Base-by-base conservation (phyloP, 2,329 filamentous ascomycete genomes). In the Venturia aucupariae region DNA sequence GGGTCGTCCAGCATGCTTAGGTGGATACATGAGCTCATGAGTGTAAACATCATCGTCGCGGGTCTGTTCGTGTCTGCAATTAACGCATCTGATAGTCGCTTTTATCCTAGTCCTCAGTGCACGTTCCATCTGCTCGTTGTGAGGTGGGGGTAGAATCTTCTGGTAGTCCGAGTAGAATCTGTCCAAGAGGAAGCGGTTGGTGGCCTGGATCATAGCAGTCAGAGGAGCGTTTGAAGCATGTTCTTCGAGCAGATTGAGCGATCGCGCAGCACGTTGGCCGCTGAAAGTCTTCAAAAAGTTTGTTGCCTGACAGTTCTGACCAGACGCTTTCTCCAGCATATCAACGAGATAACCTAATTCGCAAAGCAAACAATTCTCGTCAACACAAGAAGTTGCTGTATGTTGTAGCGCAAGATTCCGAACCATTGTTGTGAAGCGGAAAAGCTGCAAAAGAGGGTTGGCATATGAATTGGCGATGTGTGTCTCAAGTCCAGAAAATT, bases 381-480 rank as follows among this genome's bases (percentile, higher is more conserved):
- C 86, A 2, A 92, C 80, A 72, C 94, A 99, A 17, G 88, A 84
- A 10, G 90, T 90, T 0, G 94, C 91, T 1, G 92, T 89, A 74
- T 99, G 94, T 66, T 92, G 87, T 1, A 99, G 81, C 11, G 94
- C 90, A 62, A 95, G 77, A 71, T 99, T 99, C 60, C 93, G 87
- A 62, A 97, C 81, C 24, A 95, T 76, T 0, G 93, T 92, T 0
- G 91, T 96, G 72, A 96, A 97, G 68, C 92, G 89, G 75, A 96
- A 86, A 1, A 99, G 82, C 74, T 99, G 94, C 41, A 99, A 80
- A 4, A 99, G 82, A 0, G 94, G 84, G 70, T 99, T 99, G 64
- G 92, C 90, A 72, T 97, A 99, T 1, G 93, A 97, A 73, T 99
- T 97, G 51, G 92, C 85, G 66, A 99, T 97, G 73, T 99, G 93